These are phyloP conservation scores for Tetrahymena elliotti DNA, from an alignment of 73 alveolate genomes.

Conservation along the genomic window DNA sequence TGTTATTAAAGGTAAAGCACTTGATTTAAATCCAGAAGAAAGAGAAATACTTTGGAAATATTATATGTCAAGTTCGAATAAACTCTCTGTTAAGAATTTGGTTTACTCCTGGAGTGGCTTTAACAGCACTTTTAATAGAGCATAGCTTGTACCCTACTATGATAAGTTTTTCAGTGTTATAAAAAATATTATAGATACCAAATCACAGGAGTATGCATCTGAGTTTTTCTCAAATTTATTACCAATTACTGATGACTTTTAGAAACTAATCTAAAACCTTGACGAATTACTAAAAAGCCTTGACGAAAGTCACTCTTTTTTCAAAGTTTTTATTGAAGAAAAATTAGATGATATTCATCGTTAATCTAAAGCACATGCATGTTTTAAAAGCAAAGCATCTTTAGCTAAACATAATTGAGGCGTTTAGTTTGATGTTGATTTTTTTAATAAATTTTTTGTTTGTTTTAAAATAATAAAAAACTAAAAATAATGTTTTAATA, in stretches of 20 bases:
- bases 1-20: conserved; percentile 17
- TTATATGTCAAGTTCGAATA: not conserved
- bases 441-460: too few relatives aligned
- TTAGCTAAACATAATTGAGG: not conserved
- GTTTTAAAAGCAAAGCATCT: not conserved
- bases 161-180: conserved; percentile 29
- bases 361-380: not conserved
- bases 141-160: not conserved
- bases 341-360: not conserved
- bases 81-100: conserved; percentile 9
- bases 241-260: conserved; percentile 30
- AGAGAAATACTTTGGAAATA: conserved; percentile 20
- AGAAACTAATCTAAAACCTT: not conserved
- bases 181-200: not conserved
- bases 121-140: conserved; percentile 7
- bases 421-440: not conserved
- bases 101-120: conserved; percentile 30
- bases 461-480: too few relatives aligned
- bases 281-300: not conserved
- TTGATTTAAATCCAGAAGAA: not conserved
- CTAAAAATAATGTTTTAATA: too few relatives aligned
- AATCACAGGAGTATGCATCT: conserved; percentile 2
- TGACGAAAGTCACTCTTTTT: not conserved
- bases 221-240: conserved; percentile 2
- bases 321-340: not conserved